A percentile compares a stretch with the other conserved stretches of the same genome.
phyloP scores from a whole-genome alignment of 495 filamentous ascomycete genomes.

The Rostrohypoxylon terebratum region DNA sequence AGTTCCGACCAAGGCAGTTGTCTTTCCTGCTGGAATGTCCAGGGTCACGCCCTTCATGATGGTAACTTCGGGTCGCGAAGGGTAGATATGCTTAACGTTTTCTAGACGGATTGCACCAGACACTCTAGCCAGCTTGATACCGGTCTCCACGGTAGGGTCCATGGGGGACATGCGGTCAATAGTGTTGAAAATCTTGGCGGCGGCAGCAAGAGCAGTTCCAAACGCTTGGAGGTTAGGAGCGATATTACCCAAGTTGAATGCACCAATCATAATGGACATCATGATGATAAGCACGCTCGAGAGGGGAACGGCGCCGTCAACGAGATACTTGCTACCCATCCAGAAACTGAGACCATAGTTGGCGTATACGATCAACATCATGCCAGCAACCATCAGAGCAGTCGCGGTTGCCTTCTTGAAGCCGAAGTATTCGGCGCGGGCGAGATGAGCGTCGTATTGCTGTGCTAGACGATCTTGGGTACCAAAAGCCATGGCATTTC shows the following conservation, averaged over 20 bases:
- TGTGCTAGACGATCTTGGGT: slow-evolving; percentile 88
- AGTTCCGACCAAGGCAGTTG: slow-evolving; percentile 86
- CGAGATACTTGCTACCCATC: slow-evolving; percentile 87
- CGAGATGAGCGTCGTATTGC: slow-evolving; percentile 83
- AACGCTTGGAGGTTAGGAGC: slow-evolving; percentile 88
- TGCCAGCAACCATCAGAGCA: slow-evolving; percentile 80
- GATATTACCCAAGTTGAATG: slow-evolving; percentile 90
- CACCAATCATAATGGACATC: slow-evolving; percentile 90
- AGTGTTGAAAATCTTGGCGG: slow-evolving; percentile 88
- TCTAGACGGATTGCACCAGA: slow-evolving; percentile 85
- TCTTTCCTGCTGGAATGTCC: slow-evolving; percentile 83
- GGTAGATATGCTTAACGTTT: slow-evolving; percentile 91
- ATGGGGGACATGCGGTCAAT: slow-evolving; percentile 92
- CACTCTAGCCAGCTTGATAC: slow-evolving; percentile 75
- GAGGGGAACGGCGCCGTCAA: slow-evolving; percentile 69
- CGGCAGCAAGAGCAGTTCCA: slow-evolving; percentile 82
- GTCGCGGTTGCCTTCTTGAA: slow-evolving; percentile 76
- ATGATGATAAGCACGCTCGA: slow-evolving; percentile 79
- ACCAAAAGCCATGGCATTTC: slow-evolving; percentile 92
- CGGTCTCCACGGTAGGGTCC: slow-evolving; percentile 78
- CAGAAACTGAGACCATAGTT: slow-evolving; percentile 96
- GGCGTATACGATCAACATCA: slow-evolving; percentile 86
- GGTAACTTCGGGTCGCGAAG: slow-evolving; percentile 87
- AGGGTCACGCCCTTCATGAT: slow-evolving; percentile 87
- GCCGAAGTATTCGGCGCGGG: slow-evolving; percentile 78